These are phyloP conservation scores for Kodamaea sp. DNA, from an alignment of 1,139 yeast genomes.

Conservation along the genomic window DNA sequence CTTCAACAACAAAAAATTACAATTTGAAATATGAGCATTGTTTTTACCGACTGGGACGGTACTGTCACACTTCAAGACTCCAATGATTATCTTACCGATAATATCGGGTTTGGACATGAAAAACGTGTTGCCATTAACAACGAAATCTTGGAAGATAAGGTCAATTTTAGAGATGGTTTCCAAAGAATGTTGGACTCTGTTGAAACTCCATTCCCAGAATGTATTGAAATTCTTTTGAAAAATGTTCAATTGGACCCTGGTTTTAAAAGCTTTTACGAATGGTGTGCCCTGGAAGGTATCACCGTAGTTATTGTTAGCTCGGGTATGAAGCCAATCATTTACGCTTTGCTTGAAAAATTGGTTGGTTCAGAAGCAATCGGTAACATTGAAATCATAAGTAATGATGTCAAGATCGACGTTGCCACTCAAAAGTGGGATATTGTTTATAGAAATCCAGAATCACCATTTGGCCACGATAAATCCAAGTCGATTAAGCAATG, in stretches of 20 bases:
- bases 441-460: constrained; percentile 71
- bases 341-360: constrained; percentile 66
- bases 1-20: no score
- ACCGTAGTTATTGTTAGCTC: constrained; percentile 81
- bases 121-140: constrained; percentile 67
- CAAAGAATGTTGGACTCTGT: constrained; percentile 78
- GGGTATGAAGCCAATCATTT: constrained; percentile 91
- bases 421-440: constrained; percentile 69
- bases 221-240: constrained; percentile 61
- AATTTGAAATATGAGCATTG: constrained; percentile 43
- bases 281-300: constrained; percentile 67
- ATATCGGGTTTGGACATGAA: constrained; percentile 77
- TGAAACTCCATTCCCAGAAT: constrained; percentile 72
- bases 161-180: constrained; percentile 80
- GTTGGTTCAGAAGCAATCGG: constrained; percentile 74
- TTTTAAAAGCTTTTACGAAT: constrained; percentile 72
- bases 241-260: constrained; percentile 85
- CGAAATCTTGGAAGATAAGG: constrained; percentile 64
- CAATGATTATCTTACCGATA: constrained; percentile 86
- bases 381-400: constrained; percentile 77
- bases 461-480: constrained; percentile 93
- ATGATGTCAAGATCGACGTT: constrained; percentile 60
- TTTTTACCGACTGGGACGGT: constrained; percentile 97
- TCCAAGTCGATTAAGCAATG: constrained; percentile 75
- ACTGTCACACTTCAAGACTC: constrained; percentile 90